Evolutionary conservation across 768 basidiomycete genomes (phyloP), one percentile per base, ranked within the genome.

Genomic region (Tephrocybe sp.): DNA sequence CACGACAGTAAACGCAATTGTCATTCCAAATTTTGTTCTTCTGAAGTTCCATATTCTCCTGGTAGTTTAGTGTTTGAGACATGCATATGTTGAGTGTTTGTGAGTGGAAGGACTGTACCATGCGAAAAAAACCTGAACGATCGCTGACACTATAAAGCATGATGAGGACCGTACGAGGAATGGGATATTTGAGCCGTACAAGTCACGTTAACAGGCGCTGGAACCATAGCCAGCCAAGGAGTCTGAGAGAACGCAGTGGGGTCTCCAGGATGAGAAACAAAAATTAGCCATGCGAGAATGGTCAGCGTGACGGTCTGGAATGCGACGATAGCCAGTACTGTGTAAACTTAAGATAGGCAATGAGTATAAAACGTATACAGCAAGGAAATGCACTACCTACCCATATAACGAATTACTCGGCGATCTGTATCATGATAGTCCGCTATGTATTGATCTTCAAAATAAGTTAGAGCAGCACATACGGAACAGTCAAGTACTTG

Each of bases 21-120:
- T 15, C 18, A 32, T 9, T 11, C 31, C 44, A 12, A 15, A 19
- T 25, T 34, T 34, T 12, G 48, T 49, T 36, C 39, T 9, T 32
- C 32, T 49, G 28, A 49, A 24, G 28, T 18, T 22, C 39, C 39
- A 49, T 11, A 49, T 42, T 18, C 48, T 49, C 48, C 48, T 49
- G 27, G 19, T 15, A 8, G 9, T 13, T 26, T 12, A 30, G 28
- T 30, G 12, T 30, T 30, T 30, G 7, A 30, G 18, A 26, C 7
- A 6, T 25, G 22, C 13, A 16, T 28, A 39, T 16, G 16, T 8
- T 5, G 6, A 25, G 13, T 16, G 19, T 6, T 30, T 30, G 25
- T 18, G 11, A 49, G 22, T 19, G 12, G 13, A 40, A 36, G 15
- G 7, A 25, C 24, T 11, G 26, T 13, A 49, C 48, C 48, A 49